These are phyloP conservation scores for Neoboletus brunneissimus DNA, from an alignment of 768 basidiomycete species.

Conservation along the genomic window DNA sequence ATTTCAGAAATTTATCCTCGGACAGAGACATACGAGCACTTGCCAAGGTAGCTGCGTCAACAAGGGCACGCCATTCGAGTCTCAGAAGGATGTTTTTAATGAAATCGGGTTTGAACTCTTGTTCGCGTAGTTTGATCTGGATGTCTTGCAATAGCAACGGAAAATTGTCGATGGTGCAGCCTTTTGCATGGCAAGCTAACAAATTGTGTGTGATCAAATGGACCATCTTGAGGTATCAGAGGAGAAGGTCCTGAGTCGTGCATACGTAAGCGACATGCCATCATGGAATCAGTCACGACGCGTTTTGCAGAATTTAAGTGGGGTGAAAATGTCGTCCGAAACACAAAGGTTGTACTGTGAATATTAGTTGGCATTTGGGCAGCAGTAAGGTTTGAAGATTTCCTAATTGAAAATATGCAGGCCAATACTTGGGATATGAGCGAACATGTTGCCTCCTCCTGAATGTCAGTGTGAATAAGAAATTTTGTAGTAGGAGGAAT, in stretches of 20 bases:
- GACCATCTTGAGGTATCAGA: conserved; percentile 54
- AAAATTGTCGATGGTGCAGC: conserved; percentile 92
- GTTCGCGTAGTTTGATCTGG: conserved; percentile 74
- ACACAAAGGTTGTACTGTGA: too few relatives aligned
- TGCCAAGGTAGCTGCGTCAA: conserved; percentile 78
- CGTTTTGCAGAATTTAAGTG: too few relatives aligned
- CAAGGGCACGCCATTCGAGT: conserved; percentile 87
- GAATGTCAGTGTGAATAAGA: too few relatives aligned
- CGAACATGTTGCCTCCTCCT: too few relatives aligned
- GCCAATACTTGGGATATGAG: too few relatives aligned
- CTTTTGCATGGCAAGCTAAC: conserved; percentile 90
- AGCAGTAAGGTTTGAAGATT: too few relatives aligned
- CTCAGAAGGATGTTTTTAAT: conserved; percentile 78
- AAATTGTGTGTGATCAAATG: conserved; percentile 95
- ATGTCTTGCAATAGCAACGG: conserved; percentile 81
- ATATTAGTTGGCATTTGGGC: too few relatives aligned
- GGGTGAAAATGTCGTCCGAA: too few relatives aligned
- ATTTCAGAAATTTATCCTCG: neutral
- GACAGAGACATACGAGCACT: conserved; percentile 14
- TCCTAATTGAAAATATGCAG: too few relatives aligned
- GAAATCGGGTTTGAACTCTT: conserved; percentile 91
- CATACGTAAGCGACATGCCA: conserved; percentile 13
- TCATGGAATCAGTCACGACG: too few relatives aligned
- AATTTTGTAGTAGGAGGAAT: too few relatives aligned
- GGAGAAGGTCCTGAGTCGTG: neutral